phyloP scores from a whole-genome alignment of 345 rosid genomes.

The Fremontodendron californicum region DNA sequence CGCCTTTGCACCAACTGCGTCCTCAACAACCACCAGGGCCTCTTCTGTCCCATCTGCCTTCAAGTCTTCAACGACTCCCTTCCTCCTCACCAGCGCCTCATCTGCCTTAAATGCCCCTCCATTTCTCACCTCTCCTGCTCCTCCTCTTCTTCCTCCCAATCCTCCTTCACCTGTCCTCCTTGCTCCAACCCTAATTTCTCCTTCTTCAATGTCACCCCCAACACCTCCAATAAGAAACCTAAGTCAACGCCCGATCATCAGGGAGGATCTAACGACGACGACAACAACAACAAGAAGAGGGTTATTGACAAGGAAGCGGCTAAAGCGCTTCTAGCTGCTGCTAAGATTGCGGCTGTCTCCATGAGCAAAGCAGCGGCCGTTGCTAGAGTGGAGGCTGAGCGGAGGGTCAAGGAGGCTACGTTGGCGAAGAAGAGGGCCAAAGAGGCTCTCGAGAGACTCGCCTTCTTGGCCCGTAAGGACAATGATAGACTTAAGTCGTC shows the following conservation, averaged over 20 bases:
- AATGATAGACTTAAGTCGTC: conserved; percentile 1
- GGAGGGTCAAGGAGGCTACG: conserved; percentile 32
- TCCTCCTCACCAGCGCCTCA: conserved; percentile 24
- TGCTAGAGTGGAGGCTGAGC: conserved; percentile 34
- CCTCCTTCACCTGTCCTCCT: conserved; percentile 40
- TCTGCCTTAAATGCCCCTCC: conserved; percentile 47
- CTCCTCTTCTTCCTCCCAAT: conserved; percentile 16
- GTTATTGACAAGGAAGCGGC: conserved; percentile 22
- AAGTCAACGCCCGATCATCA: conserved; percentile 8
- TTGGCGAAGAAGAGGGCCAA: conserved; percentile 42
- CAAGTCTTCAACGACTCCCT: conserved; percentile 20
- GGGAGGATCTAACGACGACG: neutral
- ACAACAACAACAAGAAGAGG: neutral
- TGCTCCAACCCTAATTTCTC: conserved; percentile 44
- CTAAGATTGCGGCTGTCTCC: conserved; percentile 38
- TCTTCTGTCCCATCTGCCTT: conserved; percentile 53
- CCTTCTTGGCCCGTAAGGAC: conserved; percentile 24
- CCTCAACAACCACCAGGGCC: conserved; percentile 35
- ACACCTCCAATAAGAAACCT: neutral
- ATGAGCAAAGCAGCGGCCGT: conserved; percentile 27
- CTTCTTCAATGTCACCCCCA: conserved; percentile 28
- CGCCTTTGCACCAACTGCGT: conserved; percentile 52
- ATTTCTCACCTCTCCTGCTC: conserved; percentile 37
- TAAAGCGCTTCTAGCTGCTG: conserved; percentile 46
- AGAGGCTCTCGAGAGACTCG: conserved; percentile 42